Evolutionary conservation across 78 protist species (phyloP).

Genomic region (Planoprotostelium fungivorum): DNA sequence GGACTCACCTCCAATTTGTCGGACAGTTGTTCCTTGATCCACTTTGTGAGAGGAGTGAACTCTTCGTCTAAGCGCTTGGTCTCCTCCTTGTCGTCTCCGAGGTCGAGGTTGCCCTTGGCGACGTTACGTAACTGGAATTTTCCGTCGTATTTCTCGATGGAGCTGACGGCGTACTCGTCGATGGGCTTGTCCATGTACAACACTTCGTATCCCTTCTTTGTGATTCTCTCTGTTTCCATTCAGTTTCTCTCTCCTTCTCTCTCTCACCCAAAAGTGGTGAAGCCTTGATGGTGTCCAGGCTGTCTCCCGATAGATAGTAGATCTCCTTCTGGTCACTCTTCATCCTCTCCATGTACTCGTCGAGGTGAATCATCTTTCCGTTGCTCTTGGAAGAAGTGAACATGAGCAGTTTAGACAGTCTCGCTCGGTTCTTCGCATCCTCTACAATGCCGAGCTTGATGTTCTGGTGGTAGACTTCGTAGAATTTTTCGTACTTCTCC

Average conservation of each 20-base stretch:
- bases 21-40: slow-evolving; percentile 53
- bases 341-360: slow-evolving; percentile 89
- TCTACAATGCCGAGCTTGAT: slow-evolving; percentile 96
- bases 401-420: slow-evolving; percentile 91
- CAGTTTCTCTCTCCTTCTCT: neutral
- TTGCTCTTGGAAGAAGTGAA: slow-evolving; percentile 59
- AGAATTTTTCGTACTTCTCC: slow-evolving; percentile 77
- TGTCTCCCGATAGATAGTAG: slow-evolving; percentile 86
- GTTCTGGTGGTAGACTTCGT: slow-evolving; percentile 78
- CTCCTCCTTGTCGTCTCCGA: slow-evolving; percentile 84
- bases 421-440: slow-evolving; percentile 72
- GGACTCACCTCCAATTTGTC: slow-evolving; percentile 41
- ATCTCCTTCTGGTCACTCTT: slow-evolving; percentile 85
- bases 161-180: slow-evolving; percentile 93
- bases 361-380: slow-evolving; percentile 60
- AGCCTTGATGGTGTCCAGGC: slow-evolving; percentile 48
- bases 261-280: slow-evolving; percentile 90
- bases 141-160: slow-evolving; percentile 76
- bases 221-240: neutral
- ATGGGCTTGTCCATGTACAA: slow-evolving; percentile 92
- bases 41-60: slow-evolving; percentile 73
- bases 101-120: too few relatives aligned
- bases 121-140: slow-evolving; percentile 71
- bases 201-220: slow-evolving; percentile 85
- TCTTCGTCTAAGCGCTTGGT: slow-evolving; percentile 54